Conservation (phyloP, 495 filamentous ascomycete genomes). For the Ascodesmis nigricans region DNA sequence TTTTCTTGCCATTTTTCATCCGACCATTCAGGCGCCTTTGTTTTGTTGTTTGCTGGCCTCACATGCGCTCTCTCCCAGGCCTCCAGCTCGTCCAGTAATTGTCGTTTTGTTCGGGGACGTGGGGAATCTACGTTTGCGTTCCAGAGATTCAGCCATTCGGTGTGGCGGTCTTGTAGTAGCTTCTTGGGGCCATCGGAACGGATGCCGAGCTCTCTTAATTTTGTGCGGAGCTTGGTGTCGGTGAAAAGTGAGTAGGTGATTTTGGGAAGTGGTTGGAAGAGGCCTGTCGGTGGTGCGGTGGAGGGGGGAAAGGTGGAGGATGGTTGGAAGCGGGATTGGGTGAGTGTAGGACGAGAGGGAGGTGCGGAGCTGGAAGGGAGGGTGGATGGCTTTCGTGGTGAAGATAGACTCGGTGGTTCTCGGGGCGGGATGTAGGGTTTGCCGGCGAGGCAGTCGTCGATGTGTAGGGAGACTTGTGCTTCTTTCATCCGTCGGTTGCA, state of each 20-base stretch:
- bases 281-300: background rate
- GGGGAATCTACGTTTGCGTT: constrained; percentile 88
- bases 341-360: constrained; percentile 4
- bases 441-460: constrained; percentile 38
- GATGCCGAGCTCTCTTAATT: constrained; percentile 64
- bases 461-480: constrained; percentile 46
- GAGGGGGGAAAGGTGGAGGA: background rate
- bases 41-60: constrained; percentile 11
- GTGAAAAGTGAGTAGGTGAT: constrained; percentile 65
- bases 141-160: constrained; percentile 86
- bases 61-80: constrained; percentile 61
- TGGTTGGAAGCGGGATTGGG: too few species aligned
- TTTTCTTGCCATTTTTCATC: constrained; percentile 43
- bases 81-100: constrained; percentile 56
- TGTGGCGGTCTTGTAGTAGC: constrained; percentile 56
- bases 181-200: constrained; percentile 40
- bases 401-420: constrained; percentile 14
- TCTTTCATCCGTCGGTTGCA: constrained; percentile 59
- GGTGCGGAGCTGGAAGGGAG: constrained; percentile 7
- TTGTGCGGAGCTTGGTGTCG: constrained; percentile 52
- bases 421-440: constrained; percentile 11
- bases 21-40: constrained; percentile 12
- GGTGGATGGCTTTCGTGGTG: constrained; percentile 17
- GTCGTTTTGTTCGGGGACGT: constrained; percentile 41
- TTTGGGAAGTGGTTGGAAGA: constrained; percentile 38